Conservation (phyloP, 106 monocot species). For the Amphibolis antarctica region DNA sequence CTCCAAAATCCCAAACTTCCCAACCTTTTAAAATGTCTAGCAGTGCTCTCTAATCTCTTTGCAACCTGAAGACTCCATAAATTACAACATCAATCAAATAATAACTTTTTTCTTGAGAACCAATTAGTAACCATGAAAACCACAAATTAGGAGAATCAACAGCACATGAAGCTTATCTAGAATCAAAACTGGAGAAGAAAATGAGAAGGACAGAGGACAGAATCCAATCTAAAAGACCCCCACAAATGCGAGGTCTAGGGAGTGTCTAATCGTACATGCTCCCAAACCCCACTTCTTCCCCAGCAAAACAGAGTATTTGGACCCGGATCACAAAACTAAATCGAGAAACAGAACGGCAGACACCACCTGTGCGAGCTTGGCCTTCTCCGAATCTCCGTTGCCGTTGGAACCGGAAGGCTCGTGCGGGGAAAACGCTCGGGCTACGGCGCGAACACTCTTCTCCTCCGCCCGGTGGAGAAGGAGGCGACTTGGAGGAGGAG, state of each 20-base stretch:
- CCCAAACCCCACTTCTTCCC: background rate
- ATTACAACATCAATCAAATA: too few species aligned
- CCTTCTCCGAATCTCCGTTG: conserved; percentile 22
- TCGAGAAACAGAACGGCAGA: background rate
- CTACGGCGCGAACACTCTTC: background rate
- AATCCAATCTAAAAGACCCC: too few species aligned
- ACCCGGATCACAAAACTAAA: background rate
- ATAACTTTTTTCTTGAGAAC: too few species aligned
- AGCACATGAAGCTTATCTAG: background rate
- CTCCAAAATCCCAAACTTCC: conserved; percentile 91
- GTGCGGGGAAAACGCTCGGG: background rate
- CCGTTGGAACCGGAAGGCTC: conserved; percentile 4
- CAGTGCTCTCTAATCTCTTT: conserved; percentile 67
- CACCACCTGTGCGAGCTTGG: conserved; percentile 33
- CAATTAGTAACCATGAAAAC: too few species aligned
- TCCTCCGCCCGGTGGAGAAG: background rate
- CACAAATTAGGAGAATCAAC: background rate
- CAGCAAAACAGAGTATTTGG: background rate
- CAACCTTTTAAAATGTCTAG: conserved; percentile 75
- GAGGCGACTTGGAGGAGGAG: background rate
- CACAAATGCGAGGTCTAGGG: too few species aligned
- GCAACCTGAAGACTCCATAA: conserved; percentile 44
- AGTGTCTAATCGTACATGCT: too few species aligned
- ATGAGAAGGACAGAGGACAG: background rate
- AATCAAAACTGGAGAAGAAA: background rate